phyloP scores from a whole-genome alignment of 2,329 filamentous ascomycete genomes.

The Graphiopsis chlorocephala region DNA sequence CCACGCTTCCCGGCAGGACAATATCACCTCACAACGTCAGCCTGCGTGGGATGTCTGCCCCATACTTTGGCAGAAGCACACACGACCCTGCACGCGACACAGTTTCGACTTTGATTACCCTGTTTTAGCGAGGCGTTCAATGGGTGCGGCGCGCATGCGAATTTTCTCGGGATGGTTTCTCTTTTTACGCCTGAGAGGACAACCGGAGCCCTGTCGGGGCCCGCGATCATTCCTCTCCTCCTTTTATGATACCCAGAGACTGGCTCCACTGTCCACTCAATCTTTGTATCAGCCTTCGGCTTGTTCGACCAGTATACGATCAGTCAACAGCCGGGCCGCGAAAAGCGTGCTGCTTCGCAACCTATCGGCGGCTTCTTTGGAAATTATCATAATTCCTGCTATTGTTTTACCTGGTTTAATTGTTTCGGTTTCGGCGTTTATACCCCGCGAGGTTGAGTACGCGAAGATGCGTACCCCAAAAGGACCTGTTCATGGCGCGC shows the following conservation, averaged over 20 bases:
- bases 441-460: not conserved
- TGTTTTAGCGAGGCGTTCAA: slow-evolving; percentile 31
- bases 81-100: not conserved
- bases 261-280: slow-evolving; percentile 13
- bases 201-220: not conserved
- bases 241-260: slow-evolving; percentile 14
- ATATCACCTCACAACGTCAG: not conserved
- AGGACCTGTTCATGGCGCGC: not conserved
- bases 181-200: slow-evolving; percentile 16
- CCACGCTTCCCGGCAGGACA: slow-evolving; percentile 7
- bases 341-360: not conserved
- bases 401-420: not conserved
- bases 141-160: slow-evolving; percentile 18
- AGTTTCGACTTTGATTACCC: slow-evolving; percentile 18
- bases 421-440: not conserved
- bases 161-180: slow-evolving; percentile 29
- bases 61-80: slow-evolving; percentile 4
- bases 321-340: not conserved
- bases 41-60: not conserved
- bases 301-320: not conserved
- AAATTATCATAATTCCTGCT: not conserved
- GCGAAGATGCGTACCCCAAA: not conserved
- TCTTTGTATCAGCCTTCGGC: not conserved
- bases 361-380: not conserved
- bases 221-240: not conserved